Percentiles rank a stretch among this genome's conserved stretches.
Evolutionary conservation across 2,329 filamentous ascomycete species (phyloP).

Genomic region (Keithomyces neogunnii): DNA sequence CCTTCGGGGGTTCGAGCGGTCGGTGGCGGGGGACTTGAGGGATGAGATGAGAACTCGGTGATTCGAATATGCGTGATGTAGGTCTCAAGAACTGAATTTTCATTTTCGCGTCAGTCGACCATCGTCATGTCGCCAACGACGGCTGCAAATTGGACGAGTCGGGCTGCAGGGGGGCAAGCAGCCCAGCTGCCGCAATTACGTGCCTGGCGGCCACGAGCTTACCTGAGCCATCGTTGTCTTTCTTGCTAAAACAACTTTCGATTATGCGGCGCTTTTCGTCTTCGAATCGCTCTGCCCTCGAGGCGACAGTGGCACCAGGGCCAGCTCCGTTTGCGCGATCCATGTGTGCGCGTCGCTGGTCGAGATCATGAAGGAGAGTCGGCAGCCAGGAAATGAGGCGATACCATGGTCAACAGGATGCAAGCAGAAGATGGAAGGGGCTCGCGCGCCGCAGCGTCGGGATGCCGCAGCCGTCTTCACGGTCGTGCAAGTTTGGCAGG

Average conservation of each 20-base stretch:
- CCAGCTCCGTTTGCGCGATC: constrained; percentile 31
- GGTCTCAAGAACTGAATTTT: constrained; percentile 53
- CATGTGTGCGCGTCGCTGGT: constrained; percentile 17
- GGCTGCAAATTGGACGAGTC: background rate
- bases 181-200: background rate
- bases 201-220: constrained; percentile 29
- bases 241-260: constrained; percentile 88
- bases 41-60: constrained; percentile 74
- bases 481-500: background rate
- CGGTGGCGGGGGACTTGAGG: constrained; percentile 76
- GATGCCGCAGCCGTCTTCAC: background rate
- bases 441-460: constrained; percentile 3
- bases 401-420: constrained; percentile 8
- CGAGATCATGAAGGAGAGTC: constrained; percentile 12
- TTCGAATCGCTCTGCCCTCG: constrained; percentile 76
- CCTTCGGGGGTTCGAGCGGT: constrained; percentile 58
- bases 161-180: background rate
- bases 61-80: constrained; percentile 98
- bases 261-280: constrained; percentile 94
- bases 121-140: too few species aligned
- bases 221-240: constrained; percentile 80
- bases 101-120: constrained; percentile 6
- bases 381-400: constrained; percentile 2
- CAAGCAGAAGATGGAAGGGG: background rate
- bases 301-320: constrained; percentile 24